Base-by-base conservation (phyloP, 164 flowering plant genomes). In the Aristolochia fimbriata region DNA sequence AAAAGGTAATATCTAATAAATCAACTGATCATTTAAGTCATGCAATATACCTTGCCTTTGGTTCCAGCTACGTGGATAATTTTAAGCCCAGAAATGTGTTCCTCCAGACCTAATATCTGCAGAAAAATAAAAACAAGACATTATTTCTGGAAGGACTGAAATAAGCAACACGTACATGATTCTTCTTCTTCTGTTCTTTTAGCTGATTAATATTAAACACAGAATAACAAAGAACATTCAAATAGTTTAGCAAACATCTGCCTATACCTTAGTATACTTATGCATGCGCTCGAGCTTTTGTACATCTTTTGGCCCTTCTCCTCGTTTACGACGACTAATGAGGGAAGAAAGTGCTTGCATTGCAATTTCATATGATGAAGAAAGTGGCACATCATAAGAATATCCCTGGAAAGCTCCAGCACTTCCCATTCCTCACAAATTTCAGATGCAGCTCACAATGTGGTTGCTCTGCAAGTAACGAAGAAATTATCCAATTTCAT, bases 311-410 rank as follows among this genome's bases (percentile, higher is more conserved):
- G 78, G 51, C 33, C 55, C 68, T 33, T 71, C 84, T 51, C 85
- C 84, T 24, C 93, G 85, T 50, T 70, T 86, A 57, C 77, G 76
- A 19, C 73, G 53, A 62, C 80, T 77, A 46, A 91, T 91, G 63
- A 91, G 84, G 45, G 96, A 83, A 20, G 96, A 84, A 61, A 91
- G 93, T 57, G 96, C 93, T 64, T 88, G 88, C 97, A 91, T 87
- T 53, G 96, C 89, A 62, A 67, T 31, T 68, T 88, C 97, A 77
- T 91, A 91, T 15, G 96, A 76, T 37, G 75, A 65, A 65, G 76
- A 71, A 60, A 59, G 61, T 61, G 73, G 62, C 17, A 64, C 21
- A 8, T 67, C 75, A 31, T 64, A 33, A 2, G 57, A 33, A 51
- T 59, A 33, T 27, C 74, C 81, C 60, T 68, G 58, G 16, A 24